These are phyloP conservation scores for Tolypocladium tundrense DNA, from an alignment of 2,329 filamentous ascomycete genomes.

Conservation along the genomic window DNA sequence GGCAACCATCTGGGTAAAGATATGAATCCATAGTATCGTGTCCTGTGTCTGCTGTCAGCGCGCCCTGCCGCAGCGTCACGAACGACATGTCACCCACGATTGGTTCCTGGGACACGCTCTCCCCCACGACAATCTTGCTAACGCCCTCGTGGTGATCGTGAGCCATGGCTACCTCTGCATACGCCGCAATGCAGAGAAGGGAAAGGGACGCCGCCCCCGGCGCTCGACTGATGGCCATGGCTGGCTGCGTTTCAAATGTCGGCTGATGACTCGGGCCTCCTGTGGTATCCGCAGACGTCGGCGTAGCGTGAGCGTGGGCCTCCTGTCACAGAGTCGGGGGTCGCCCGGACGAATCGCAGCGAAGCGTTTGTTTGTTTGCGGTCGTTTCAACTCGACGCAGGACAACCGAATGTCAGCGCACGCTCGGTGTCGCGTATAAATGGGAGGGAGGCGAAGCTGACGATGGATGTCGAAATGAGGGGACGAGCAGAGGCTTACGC, in stretches of 20 bases:
- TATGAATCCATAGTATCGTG: conserved; percentile 84
- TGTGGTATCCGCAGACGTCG: background rate
- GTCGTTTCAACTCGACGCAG: background rate
- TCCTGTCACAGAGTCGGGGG: conserved; percentile 2
- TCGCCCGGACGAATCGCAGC: background rate
- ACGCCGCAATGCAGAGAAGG: conserved; percentile 12
- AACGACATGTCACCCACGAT: conserved; percentile 41
- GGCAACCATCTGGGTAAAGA: conserved; percentile 73
- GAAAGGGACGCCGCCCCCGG: conserved; percentile 8
- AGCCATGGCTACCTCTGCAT: conserved; percentile 15
- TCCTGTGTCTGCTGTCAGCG: conserved; percentile 43
- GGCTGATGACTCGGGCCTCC: background rate
- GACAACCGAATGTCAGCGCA: background rate
- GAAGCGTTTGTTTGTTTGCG: background rate
- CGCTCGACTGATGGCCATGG: conserved; percentile 10
- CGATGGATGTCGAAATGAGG: background rate
- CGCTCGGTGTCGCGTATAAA: background rate
- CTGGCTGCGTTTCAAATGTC: background rate
- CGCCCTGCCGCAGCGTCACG: background rate
- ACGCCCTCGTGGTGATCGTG: conserved; percentile 39
- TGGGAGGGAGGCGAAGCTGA: background rate
- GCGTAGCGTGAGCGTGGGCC: background rate
- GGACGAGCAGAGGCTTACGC: background rate
- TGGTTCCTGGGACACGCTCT: conserved; percentile 60
- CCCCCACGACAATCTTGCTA: conserved; percentile 55